Conservation (phyloP, 768 basidiomycete genomes). For the Boletus patriciae region DNA sequence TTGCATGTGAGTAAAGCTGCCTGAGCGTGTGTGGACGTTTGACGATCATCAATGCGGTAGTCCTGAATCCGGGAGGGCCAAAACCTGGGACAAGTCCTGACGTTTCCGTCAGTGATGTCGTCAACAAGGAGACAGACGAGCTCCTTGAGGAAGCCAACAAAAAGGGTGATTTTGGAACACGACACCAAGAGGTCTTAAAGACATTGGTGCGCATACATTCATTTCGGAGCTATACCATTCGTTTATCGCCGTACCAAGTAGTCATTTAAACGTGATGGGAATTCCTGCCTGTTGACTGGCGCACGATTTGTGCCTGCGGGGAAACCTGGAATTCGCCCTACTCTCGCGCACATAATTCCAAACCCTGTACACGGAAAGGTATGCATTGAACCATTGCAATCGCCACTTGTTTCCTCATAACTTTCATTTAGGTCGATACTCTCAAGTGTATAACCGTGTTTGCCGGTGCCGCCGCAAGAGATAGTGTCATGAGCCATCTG, state of each 20-base stretch:
- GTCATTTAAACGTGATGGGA: too few relatives aligned
- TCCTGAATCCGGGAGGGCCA: background rate
- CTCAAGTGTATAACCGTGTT: too few relatives aligned
- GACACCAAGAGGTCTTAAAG: background rate
- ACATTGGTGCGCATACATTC: conserved; percentile 1
- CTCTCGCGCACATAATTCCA: too few relatives aligned
- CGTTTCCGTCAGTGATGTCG: background rate
- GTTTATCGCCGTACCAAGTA: background rate
- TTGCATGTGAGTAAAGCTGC: background rate
- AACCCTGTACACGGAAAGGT: too few relatives aligned
- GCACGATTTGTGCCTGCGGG: too few relatives aligned
- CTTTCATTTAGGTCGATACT: too few relatives aligned
- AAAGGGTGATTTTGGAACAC: background rate
- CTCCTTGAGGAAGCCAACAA: background rate
- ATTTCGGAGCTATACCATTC: background rate
- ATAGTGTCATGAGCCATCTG: too few relatives aligned
- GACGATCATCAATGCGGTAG: background rate
- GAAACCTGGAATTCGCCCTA: too few relatives aligned
- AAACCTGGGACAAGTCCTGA: background rate
- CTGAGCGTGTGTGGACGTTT: background rate
- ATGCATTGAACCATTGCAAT: too few relatives aligned
- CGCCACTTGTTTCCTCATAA: too few relatives aligned
- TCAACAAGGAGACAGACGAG: background rate
- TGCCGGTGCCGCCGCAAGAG: too few relatives aligned
- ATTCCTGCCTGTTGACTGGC: too few relatives aligned